Base-by-base conservation (phyloP, 2,329 filamentous ascomycete species). In the Fusarium camptoceras region DNA sequence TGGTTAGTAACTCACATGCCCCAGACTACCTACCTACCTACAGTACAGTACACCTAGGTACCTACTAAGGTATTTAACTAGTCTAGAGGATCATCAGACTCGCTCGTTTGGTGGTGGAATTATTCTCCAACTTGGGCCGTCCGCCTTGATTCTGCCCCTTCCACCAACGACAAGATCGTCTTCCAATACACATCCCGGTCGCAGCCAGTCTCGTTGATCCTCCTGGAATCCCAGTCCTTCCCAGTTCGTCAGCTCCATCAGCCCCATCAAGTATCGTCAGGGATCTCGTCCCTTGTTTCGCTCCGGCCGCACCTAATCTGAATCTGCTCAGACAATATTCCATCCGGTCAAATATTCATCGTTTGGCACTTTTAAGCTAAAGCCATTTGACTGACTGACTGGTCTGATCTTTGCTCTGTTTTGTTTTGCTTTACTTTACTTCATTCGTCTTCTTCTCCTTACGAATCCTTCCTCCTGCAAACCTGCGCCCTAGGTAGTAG, bases 61-160 rank as follows among this genome's bases (percentile, higher is more conserved):
- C 12, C 20, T n/a, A 48, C 20, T 20, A n/a, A n/a, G n/a, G n/a
- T 18, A 12, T 51, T 11, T 27, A 16, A 15, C 31, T 27, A 18
- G 16, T 11, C 34, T 37, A 39, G 28, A 51, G 48, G 48, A 51
- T 51, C 27, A 20, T 16, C 24, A 51, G 18, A 37, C 48, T 53
- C 65, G 51, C 64, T 70, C 75, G 55, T 64, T 30, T 55, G 63
- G 73, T 76, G 75, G 75, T 76, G 75, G 75, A 76, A 76, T 72
- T 76, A 76, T 75, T 73, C 56, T 67, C 43, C 55, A 64, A 55
- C 57, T 66, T 59, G 51, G 50, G 69, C 70, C 70, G 59, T 59
- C 64, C 62, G 59, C 55, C 61, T 63, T 46, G 28, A 59, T 56
- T 56, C 48, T 54, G 39, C 49, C 62, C 68, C 73, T 75, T 75